A percentile compares a stretch with the other conserved stretches of the same genome.
phyloP scores from a whole-genome alignment of 2,329 filamentous ascomycete species.

The Fusarium cyanostomum region DNA sequence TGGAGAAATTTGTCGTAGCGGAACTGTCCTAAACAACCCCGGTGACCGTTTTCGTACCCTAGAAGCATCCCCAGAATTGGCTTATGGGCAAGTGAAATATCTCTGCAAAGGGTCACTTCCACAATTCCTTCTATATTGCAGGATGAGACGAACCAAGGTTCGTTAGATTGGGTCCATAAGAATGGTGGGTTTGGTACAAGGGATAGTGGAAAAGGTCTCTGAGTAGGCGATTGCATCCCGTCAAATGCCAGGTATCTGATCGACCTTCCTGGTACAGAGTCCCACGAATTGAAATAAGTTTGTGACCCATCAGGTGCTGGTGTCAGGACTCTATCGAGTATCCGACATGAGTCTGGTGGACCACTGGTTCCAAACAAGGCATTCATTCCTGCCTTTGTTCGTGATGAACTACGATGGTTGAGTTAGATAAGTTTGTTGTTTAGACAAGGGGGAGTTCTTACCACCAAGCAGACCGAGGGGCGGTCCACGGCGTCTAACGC shows the following conservation, averaged over 20 bases:
- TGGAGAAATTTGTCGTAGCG: slow-evolving; percentile 12
- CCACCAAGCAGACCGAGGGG: slow-evolving; percentile 17
- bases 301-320: slow-evolving; percentile 7
- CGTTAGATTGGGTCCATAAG: slow-evolving; percentile 9
- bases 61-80: slow-evolving; percentile 11
- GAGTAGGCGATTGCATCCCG: neutral
- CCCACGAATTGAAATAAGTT: slow-evolving; percentile 9
- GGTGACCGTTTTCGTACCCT: slow-evolving; percentile 12
- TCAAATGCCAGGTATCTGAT: slow-evolving; percentile 9
- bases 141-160: slow-evolving; percentile 19
- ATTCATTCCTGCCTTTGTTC: slow-evolving; percentile 17
- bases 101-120: slow-evolving; percentile 18
- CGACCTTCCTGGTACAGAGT: neutral
- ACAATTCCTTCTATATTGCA: slow-evolving; percentile 13
- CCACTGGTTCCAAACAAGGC: slow-evolving; percentile 16
- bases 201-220: slow-evolving; percentile 3
- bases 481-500: neutral
- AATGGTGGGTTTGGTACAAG: slow-evolving; percentile 11
- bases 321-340: slow-evolving; percentile 4
- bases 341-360: slow-evolving; percentile 13
- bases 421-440: neutral
- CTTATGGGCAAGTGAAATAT: slow-evolving; percentile 1
- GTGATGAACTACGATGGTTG: slow-evolving; percentile 13
- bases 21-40: slow-evolving; percentile 19
- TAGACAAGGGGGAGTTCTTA: slow-evolving; percentile 2